Evolutionary conservation across 2,329 filamentous ascomycete genomes (phyloP).

Genomic region (Cordyceps fumosorosea): DNA sequence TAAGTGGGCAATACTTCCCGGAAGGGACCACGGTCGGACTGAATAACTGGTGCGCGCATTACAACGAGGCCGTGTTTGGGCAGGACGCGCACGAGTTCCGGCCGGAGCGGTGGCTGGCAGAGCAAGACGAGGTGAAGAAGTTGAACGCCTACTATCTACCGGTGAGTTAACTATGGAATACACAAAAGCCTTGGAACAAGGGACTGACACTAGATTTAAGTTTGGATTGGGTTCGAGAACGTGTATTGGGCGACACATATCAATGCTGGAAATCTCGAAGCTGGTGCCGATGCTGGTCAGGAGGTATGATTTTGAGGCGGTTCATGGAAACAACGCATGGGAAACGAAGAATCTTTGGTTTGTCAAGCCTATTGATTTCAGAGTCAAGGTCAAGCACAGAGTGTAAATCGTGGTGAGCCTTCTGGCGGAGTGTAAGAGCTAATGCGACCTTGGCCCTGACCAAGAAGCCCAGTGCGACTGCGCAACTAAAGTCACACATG

Average conservation of each 20-base stretch:
- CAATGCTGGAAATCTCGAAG: constrained; percentile 37
- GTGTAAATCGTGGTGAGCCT: neutral
- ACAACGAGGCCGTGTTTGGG: constrained; percentile 25
- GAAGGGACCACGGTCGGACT: constrained; percentile 28
- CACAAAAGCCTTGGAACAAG: neutral
- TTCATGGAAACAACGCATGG: constrained; percentile 21
- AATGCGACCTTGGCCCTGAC: too few relatives aligned
- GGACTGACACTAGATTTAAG: constrained; percentile 16
- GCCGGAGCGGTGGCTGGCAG: constrained; percentile 36
- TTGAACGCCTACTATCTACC: constrained; percentile 26
- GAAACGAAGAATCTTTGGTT: constrained; percentile 34
- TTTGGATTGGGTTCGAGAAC: constrained; percentile 36
- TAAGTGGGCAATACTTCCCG: constrained; percentile 29
- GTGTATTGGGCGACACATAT: constrained; percentile 38
- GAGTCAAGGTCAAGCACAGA: constrained; percentile 21
- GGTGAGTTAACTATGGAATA: constrained; percentile 16
- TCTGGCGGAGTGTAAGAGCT: too few relatives aligned
- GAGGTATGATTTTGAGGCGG: constrained; percentile 28
- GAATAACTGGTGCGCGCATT: constrained; percentile 31
- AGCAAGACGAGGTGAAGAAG: constrained; percentile 19
- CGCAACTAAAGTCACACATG: too few relatives aligned
- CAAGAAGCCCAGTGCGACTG: too few relatives aligned
- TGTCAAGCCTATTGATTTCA: constrained; percentile 35
- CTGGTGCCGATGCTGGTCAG: constrained; percentile 32
- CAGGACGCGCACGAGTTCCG: constrained; percentile 28